Percentiles rank a stretch among this genome's conserved stretches.
Conservation (phyloP, 2,329 filamentous ascomycete species). For the Hypomyces perniciosus region DNA sequence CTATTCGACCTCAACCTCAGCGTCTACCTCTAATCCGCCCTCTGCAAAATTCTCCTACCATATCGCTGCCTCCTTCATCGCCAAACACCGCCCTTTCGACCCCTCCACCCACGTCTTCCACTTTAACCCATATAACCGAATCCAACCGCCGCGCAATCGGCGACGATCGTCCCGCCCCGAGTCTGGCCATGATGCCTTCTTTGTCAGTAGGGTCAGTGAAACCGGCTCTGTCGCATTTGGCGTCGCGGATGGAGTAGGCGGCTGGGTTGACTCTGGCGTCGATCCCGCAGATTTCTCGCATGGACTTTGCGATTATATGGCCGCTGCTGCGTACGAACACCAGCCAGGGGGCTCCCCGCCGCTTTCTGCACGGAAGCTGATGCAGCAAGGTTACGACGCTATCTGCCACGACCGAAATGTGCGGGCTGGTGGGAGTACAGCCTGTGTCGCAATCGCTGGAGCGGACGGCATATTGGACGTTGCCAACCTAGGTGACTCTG, state of each 20-base stretch:
- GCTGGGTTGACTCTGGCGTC: constrained; percentile 87
- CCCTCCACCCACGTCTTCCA: constrained; percentile 64
- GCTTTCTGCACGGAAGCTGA: constrained; percentile 60
- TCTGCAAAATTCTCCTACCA: constrained; percentile 54
- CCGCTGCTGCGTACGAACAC: constrained; percentile 61
- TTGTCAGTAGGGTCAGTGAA: constrained; percentile 74
- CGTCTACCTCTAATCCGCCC: constrained; percentile 3
- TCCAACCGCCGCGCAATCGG: constrained; percentile 40
- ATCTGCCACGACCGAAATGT: constrained; percentile 70
- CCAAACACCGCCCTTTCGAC: constrained; percentile 63
- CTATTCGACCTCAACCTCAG: constrained; percentile 20
- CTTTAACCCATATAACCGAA: constrained; percentile 61
- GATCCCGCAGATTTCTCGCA: constrained; percentile 96
- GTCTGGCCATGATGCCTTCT: constrained; percentile 94
- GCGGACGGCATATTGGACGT: constrained; percentile 73
- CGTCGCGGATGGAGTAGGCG: constrained; percentile 90
- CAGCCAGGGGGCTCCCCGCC: constrained; percentile 29
- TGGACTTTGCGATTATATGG: constrained; percentile 90
- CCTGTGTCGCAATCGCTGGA: constrained; percentile 74
- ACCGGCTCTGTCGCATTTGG: constrained; percentile 72
- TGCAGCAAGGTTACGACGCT: constrained; percentile 79
- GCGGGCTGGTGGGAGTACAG: constrained; percentile 81
- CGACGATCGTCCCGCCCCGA: constrained; percentile 50
- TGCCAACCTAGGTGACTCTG: constrained; percentile 93
- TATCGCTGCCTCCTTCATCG: constrained; percentile 68